These are phyloP conservation scores for Lactarius hengduanensis DNA, from an alignment of 768 basidiomycete genomes.

Conservation along the genomic window DNA sequence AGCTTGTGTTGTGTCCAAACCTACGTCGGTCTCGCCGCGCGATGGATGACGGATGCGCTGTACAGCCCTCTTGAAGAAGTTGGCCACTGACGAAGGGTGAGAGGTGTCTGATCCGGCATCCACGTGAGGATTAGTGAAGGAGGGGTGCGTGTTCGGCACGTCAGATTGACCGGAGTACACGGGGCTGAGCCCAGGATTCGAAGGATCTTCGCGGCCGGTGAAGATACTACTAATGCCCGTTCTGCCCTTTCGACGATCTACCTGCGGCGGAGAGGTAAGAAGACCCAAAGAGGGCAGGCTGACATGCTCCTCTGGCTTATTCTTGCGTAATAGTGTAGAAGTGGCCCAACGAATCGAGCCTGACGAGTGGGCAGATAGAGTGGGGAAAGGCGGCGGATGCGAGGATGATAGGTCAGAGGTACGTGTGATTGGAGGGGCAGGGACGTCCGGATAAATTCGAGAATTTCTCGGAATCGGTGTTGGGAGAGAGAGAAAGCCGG, in stretches of 20 bases:
- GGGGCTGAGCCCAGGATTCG: constrained; percentile 12
- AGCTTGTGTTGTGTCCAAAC: too few relatives aligned
- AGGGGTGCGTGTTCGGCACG: constrained; percentile 36
- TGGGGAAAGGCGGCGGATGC: constrained; percentile 69
- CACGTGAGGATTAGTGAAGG: constrained; percentile 41
- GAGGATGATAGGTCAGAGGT: constrained; percentile 40
- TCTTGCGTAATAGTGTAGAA: constrained; percentile 60
- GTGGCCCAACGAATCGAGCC: constrained; percentile 61
- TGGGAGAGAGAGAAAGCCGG: constrained; percentile 7
- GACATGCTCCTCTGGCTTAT: constrained; percentile 56
- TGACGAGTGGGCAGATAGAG: constrained; percentile 53
- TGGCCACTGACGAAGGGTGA: constrained; percentile 32
- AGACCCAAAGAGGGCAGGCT: constrained; percentile 53
- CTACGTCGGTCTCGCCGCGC: background rate
- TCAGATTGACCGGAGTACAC: constrained; percentile 34
- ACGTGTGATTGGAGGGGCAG: constrained; percentile 31
- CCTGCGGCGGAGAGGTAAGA: constrained; percentile 40
- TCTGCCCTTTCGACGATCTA: constrained; percentile 56
- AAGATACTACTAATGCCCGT: constrained; percentile 51
- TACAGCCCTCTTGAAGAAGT: constrained; percentile 22
- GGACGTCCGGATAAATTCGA: constrained; percentile 36
- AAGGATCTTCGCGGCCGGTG: constrained; percentile 33
- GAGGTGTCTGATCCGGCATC: constrained; percentile 38
- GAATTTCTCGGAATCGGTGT: constrained; percentile 19
- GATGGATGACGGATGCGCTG: constrained; percentile 15